Evolutionary conservation across 352 stramenopile species (phyloP).

Genomic region (Peronospora destructor): DNA sequence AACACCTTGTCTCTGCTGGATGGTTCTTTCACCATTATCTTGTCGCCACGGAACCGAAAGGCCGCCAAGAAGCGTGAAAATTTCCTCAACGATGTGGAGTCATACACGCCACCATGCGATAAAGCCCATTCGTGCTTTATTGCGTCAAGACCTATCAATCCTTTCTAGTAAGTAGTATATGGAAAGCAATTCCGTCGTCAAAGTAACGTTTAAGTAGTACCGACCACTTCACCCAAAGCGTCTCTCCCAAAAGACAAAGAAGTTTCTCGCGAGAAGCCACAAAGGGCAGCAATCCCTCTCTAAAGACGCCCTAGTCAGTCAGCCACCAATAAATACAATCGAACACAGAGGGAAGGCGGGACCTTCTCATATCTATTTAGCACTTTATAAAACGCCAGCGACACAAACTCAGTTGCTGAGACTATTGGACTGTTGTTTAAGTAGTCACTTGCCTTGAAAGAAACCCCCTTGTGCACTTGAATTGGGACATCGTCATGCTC

Average conservation of each 20-base stretch:
- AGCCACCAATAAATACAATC: not conserved
- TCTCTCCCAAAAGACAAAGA: constrained; percentile 5
- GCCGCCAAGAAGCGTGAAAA: too few species aligned
- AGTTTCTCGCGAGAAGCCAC: constrained; percentile 7
- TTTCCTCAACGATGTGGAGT: too few species aligned
- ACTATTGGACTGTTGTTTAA: not conserved
- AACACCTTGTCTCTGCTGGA: too few species aligned
- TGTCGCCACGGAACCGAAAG: too few species aligned
- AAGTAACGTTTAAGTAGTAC: too few species aligned
- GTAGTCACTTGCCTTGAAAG: not conserved
- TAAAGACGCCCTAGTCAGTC: not conserved
- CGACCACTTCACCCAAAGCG: constrained; percentile 1
- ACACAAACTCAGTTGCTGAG: not conserved
- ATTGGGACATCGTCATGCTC: constrained; percentile 25
- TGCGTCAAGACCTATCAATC: too few species aligned
- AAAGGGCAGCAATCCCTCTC: not conserved
- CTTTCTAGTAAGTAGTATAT: too few species aligned
- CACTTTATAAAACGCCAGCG: constrained; percentile 6
- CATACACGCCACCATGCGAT: too few species aligned
- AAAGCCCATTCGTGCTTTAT: too few species aligned
- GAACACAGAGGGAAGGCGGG: too few species aligned
- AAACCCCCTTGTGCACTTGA: constrained; percentile 5
- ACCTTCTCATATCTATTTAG: not conserved
- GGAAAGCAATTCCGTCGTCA: too few species aligned
- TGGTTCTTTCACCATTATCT: too few species aligned